Evolutionary conservation across 2,329 filamentous ascomycete species (phyloP), one percentile per base, ranked within the genome.

Genomic region (Fusarium foetens): DNA sequence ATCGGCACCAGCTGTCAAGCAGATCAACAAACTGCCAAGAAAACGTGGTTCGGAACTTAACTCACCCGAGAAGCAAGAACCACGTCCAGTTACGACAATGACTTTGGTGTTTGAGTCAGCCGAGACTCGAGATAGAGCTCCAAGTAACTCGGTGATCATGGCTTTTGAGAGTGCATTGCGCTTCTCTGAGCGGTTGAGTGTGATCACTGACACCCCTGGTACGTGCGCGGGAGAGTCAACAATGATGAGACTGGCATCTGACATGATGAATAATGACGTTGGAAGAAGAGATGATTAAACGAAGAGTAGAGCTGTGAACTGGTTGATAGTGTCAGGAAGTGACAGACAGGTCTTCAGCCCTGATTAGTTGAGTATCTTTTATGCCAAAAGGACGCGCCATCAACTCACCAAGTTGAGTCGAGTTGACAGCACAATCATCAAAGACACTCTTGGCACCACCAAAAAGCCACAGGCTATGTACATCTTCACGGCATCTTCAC

Each of bases 151-250:
- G 62, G 77, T 74, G 70, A 88, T 85, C 80, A 89, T 84, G 51
- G 79, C 77, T 60, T 83, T 81, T 4, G 87, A 89, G 63, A 90
- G 84, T 14, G 89, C 88, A 81, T 90, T 91, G 61, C 87, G 83
- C 77, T 90, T 89, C 49, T 83, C 81, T 4, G 86, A 88, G 6
- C 88, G 83, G 78, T 88, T 86, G 66, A 89, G 38, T 29, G 38
- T 31, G 10, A 64, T 48, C 35, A 62, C 62, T 43, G 25, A 25
- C n/a, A 41, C 43, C 16, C 25, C 31, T 23, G 42, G 46, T 13
- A 54, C 49, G 35, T 41, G 33, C 6, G 41, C 33, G 17, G 38
- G 36, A 33, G 23, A 53, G n/a, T 63, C 11, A 10, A 35, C 21
- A 41, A 45, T 39, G 14, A 65, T 58, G n/a, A 69, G 41, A 38